Evolutionary conservation across 1,139 yeast species (phyloP).

Genomic region (Wickerhamomyces sp.): DNA sequence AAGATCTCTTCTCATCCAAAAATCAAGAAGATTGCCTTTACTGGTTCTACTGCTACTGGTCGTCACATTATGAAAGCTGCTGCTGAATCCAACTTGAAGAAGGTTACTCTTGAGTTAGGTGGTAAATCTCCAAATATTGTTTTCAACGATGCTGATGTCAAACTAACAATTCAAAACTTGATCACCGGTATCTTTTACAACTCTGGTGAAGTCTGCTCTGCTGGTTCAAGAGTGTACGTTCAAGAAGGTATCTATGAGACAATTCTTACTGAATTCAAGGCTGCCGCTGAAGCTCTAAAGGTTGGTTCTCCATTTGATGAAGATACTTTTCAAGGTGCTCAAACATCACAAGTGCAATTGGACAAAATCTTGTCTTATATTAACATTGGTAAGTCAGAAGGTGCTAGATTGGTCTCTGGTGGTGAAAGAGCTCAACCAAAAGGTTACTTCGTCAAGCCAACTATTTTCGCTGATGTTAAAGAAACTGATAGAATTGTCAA

Average conservation of each 20-base stretch:
- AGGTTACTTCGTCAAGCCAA: conserved; percentile 75
- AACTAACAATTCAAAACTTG: conserved; percentile 43
- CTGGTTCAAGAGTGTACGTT: conserved; percentile 61
- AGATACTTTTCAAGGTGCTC: conserved; percentile 59
- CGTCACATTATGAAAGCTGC: conserved; percentile 70
- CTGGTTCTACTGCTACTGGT: conserved; percentile 86
- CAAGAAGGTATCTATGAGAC: conserved; percentile 60
- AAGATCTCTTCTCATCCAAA: conserved; percentile 54
- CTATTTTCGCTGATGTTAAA: conserved; percentile 68
- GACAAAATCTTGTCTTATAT: conserved; percentile 55
- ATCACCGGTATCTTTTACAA: conserved; percentile 50
- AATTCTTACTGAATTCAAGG: conserved; percentile 47
- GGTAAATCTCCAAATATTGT: conserved; percentile 65
- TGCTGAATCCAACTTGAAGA: conserved; percentile 61
- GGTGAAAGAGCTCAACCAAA: conserved; percentile 53
- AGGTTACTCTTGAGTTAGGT: conserved; percentile 68
- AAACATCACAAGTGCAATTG: conserved; percentile 53
- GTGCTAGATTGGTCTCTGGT: conserved; percentile 56
- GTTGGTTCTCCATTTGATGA: conserved; percentile 74
- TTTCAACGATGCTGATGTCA: conserved; percentile 52
- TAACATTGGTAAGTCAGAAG: conserved; percentile 52
- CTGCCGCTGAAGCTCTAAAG: conserved; percentile 60
- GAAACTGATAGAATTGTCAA: conserved; percentile 61
- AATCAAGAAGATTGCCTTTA: conserved; percentile 73
- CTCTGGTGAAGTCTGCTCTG: conserved; percentile 70